These are phyloP conservation scores for Candida neerlandica DNA, from an alignment of 1,139 yeast species.

Conservation along the genomic window DNA sequence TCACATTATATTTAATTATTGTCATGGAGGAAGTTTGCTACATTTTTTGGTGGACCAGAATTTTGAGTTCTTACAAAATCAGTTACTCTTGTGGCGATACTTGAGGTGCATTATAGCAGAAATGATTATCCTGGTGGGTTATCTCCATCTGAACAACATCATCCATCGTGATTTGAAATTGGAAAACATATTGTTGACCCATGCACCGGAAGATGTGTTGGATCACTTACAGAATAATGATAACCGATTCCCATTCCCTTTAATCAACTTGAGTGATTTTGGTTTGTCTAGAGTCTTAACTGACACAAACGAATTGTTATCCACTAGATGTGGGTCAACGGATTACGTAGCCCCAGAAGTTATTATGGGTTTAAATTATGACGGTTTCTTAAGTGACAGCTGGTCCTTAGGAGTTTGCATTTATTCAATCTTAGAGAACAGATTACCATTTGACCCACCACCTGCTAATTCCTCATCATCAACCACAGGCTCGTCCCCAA, in stretches of 20 bases:
- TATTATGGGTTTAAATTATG: conserved; percentile 84
- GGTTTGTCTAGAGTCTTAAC: conserved; percentile 78
- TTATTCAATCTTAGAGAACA: conserved; percentile 77
- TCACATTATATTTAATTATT: conserved; percentile 69
- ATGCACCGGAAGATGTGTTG: conserved; percentile 20
- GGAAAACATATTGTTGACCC: conserved; percentile 70
- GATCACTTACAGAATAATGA: conserved; percentile 1
- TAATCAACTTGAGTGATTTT: conserved; percentile 75
- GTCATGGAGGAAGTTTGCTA: conserved; percentile 82
- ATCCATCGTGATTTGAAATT: conserved; percentile 89
- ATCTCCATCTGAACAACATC: conserved; percentile 65
- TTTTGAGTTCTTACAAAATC: conserved; percentile 19
- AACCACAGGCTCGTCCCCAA: conserved; percentile 15
- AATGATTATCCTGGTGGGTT: conserved; percentile 66
- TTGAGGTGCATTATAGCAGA: conserved; percentile 70
- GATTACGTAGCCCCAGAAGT: conserved; percentile 95
- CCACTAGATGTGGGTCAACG: conserved; percentile 93
- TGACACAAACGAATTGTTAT: conserved; percentile 59
- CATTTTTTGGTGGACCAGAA: conserved; percentile 52
- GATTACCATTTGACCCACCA: conserved; percentile 77
- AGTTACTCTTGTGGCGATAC: conserved; percentile 40
- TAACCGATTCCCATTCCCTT: conserved; percentile 8
- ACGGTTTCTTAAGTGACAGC: conserved; percentile 85
- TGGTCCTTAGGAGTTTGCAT: conserved; percentile 95
- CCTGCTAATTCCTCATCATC: conserved; percentile 21